Conservation (phyloP, 345 rosid species). For the Cardamine chenopodiifolia region DNA sequence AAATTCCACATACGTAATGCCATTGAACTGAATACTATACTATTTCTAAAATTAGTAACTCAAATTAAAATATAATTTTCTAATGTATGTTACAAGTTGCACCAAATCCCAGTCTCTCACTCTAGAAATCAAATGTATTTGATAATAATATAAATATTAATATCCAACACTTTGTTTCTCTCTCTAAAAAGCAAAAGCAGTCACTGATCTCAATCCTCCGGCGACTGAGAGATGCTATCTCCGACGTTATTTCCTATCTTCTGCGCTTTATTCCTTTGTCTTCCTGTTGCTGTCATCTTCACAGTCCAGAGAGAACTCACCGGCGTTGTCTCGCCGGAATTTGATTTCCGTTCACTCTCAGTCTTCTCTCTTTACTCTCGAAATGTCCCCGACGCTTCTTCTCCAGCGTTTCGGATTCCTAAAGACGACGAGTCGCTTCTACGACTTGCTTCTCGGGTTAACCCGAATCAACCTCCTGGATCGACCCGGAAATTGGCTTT, state of each 20-base stretch:
- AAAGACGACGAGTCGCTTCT: constrained; percentile 56
- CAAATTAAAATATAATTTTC: not conserved
- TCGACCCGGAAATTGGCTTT: constrained; percentile 65
- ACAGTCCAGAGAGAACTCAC: constrained; percentile 47
- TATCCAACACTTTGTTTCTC: constrained; percentile 16
- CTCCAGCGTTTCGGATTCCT: constrained; percentile 22
- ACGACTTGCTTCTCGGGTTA: constrained; percentile 52
- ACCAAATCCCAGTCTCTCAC: constrained; percentile 43
- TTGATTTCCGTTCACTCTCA: constrained; percentile 16
- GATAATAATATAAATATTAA: not conserved
- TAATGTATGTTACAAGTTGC: constrained; percentile 36
- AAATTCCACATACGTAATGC: constrained; percentile 9
- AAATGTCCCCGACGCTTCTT: constrained; percentile 19
- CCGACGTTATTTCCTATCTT: constrained; percentile 59
- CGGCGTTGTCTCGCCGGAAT: constrained; percentile 24
- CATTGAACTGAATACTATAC: not conserved
- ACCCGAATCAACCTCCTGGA: constrained; percentile 43
- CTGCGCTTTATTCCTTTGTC: constrained; percentile 62
- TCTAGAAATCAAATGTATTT: constrained; percentile 5
- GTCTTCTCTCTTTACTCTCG: constrained; percentile 30
- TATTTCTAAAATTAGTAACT: constrained; percentile 19
- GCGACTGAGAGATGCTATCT: constrained; percentile 46
- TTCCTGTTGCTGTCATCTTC: constrained; percentile 65
- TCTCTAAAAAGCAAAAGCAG: constrained; percentile 11
- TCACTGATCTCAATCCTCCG: constrained; percentile 8